Evolutionary conservation across 768 basidiomycete genomes (phyloP).

Genomic region (Clathrus columnatus): DNA sequence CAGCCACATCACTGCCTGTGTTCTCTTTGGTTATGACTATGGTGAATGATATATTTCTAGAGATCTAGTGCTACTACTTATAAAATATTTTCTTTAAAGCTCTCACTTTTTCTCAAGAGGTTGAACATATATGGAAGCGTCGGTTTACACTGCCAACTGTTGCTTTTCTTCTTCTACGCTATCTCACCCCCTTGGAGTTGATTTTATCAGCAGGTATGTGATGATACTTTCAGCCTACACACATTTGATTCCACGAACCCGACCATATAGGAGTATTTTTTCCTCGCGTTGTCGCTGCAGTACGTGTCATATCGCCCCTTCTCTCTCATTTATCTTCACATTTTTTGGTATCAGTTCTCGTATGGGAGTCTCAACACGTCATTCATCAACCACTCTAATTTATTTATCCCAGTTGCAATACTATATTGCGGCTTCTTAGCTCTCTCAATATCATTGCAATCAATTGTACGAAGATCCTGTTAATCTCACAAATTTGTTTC

Average conservation of each 20-base stretch:
- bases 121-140: neutral
- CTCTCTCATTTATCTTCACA: neutral
- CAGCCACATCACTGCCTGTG: neutral
- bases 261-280: neutral
- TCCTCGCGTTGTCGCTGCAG: neutral
- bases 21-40: neutral
- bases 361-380: neutral
- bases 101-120: slow-evolving; percentile 2
- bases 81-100: neutral
- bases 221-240: neutral
- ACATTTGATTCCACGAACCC: neutral
- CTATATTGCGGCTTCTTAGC: neutral
- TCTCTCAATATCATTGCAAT: neutral
- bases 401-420: neutral
- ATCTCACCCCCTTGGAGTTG: neutral
- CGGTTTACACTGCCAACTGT: neutral
- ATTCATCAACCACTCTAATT: neutral
- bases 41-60: neutral
- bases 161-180: neutral
- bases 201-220: neutral
- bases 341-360: neutral
- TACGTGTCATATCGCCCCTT: neutral
- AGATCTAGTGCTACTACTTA: neutral
- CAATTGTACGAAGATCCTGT: neutral
- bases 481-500: neutral